phyloP scores from a whole-genome alignment of 2,329 filamentous ascomycete species.

The Simplicillium aogashimaense region DNA sequence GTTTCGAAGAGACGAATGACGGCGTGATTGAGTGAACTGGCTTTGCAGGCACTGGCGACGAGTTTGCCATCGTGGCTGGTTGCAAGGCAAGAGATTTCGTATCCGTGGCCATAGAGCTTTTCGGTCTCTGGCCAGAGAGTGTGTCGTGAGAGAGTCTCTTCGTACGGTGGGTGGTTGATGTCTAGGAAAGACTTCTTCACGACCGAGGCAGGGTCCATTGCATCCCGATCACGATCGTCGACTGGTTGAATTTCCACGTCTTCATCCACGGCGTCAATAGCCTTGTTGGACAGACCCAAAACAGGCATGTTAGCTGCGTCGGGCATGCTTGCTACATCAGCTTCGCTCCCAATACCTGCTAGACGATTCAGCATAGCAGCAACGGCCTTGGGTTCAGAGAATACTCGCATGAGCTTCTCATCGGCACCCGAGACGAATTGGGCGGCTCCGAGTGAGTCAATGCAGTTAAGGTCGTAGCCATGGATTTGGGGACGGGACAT shows the following conservation, averaged over 20 bases:
- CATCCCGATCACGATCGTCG: conserved; percentile 40
- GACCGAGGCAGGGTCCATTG: conserved; percentile 43
- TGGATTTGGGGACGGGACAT: conserved; percentile 94
- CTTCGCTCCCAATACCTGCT: conserved; percentile 42
- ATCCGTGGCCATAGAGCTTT: conserved; percentile 95
- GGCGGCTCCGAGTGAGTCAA: conserved; percentile 61
- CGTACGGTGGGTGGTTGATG: conserved; percentile 66
- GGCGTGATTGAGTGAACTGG: conserved; percentile 86
- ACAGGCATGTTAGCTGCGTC: conserved; percentile 94
- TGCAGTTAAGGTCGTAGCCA: conserved; percentile 94
- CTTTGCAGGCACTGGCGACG: conserved; percentile 86
- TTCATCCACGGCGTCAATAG: conserved; percentile 52
- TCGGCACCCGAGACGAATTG: conserved; percentile 93
- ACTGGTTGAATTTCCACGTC: conserved; percentile 32
- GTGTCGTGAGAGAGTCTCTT: conserved; percentile 81
- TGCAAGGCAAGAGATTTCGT: conserved; percentile 86
- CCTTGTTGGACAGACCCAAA: conserved; percentile 92
- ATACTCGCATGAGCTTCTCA: conserved; percentile 95
- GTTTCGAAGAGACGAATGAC: conserved; percentile 90
- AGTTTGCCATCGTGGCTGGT: conserved; percentile 63
- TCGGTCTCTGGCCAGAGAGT: conserved; percentile 94
- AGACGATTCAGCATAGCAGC: conserved; percentile 63
- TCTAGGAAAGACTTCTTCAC: conserved; percentile 53
- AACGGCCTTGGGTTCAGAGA: conserved; percentile 78
- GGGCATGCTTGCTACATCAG: conserved; percentile 44